Base-by-base conservation (phyloP, 768 basidiomycete genomes). In the Suillus brevipes region DNA sequence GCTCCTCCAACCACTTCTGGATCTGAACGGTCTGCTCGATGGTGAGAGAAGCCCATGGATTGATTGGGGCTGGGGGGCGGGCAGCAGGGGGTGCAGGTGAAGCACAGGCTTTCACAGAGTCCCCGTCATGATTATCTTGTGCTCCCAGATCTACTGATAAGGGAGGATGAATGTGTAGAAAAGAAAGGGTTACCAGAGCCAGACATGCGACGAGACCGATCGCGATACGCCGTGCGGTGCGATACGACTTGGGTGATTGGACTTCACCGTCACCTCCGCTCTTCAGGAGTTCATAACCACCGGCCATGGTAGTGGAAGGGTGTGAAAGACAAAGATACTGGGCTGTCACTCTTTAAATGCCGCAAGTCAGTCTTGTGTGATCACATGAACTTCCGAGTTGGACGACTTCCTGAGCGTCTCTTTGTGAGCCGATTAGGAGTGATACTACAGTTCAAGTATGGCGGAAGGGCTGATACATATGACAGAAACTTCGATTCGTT, bases 1-100 rank as follows among this genome's bases (percentile, higher is more conserved):
- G 77, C 3, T 76, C 70, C 49, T 74, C 74, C 8, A 88, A 78
- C 84, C 86, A 88, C 13, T 70, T 64, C 34, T 80, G 72, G 64
- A 87, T 77, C 31, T 78, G 67, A 18, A 76, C 69, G 6, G 81
- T 81, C 64, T 87, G 85, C 3, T 71, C 49, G 36, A 83, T 63
- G 5, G 80, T 76, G 58, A 88, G 78, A 16, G 84, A 81, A 7
- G 81, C 77, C 85, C 86, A 88, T 16, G 82, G 76, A 67, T 88
- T 87, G 47, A 74, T 63, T 4, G 78, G 78, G 3, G 78, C 79
- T 12, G 84, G 83, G 4, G 81, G 78, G 0, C 66, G 69, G 0
- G 82, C 83, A n/a, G 63, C 62, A 16, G 68, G 78, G 23, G 77
- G 75, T 5, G 71, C 60, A 25, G 60, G 62, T 7, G 81, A 61